Conservation (phyloP, 805 yeast species). For the Ogataea trehalophila region DNA sequence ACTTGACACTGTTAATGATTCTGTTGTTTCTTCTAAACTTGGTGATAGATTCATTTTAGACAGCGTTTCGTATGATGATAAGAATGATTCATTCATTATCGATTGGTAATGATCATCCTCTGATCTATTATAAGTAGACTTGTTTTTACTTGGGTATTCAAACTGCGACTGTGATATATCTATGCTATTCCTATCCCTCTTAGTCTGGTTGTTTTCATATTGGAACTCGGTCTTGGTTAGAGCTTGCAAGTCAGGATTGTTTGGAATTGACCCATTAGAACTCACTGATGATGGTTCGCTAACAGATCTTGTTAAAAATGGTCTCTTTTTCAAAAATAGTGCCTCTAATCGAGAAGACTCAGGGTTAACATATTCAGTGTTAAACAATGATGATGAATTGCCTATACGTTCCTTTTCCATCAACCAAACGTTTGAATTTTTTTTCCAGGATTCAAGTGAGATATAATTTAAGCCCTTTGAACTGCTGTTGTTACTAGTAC, state of each 20-base stretch:
- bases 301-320: constrained; percentile 12
- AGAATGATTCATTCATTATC: constrained; percentile 10
- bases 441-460: constrained; percentile 28
- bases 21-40: constrained; percentile 1
- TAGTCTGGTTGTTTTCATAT: neutral
- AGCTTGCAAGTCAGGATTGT: neutral
- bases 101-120: constrained; percentile 1
- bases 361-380: neutral
- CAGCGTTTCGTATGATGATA: constrained; percentile 10
- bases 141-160: neutral
- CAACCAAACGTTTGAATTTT: constrained; percentile 19
- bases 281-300: constrained; percentile 20
- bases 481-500: too few species aligned
- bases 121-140: neutral
- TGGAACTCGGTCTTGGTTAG: too few species aligned
- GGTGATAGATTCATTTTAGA: constrained; percentile 7
- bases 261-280: neutral
- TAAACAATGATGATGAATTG: constrained; percentile 4
- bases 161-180: neutral
- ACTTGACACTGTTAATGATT: neutral
- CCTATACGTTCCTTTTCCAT: constrained; percentile 19
- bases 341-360: constrained; percentile 1
- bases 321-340: constrained; percentile 1
- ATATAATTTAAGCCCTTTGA: constrained; percentile 15
- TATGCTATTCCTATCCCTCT: neutral